Conservation (phyloP, 169 alveolate species). For the Eimeria sp. region DNA sequence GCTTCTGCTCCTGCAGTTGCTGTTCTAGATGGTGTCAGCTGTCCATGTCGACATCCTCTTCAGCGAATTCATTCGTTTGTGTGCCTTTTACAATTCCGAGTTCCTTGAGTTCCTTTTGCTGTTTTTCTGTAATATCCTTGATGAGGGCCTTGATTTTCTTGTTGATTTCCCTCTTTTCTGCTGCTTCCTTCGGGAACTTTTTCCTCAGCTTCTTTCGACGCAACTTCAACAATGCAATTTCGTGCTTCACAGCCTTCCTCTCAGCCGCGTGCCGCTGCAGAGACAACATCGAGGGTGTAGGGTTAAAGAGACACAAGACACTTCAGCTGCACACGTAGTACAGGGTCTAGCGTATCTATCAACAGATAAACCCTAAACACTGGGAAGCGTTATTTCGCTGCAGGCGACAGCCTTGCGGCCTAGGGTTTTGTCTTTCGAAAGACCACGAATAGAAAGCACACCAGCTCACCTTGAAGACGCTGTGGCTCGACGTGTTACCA, state of each 20-base stretch:
- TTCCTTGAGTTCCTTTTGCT: slow-evolving; percentile 35
- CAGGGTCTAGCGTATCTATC: neutral
- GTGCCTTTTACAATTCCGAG: neutral
- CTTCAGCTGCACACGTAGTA: neutral
- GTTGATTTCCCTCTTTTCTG: slow-evolving; percentile 51
- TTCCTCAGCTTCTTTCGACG: slow-evolving; percentile 38
- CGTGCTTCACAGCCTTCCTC: slow-evolving; percentile 47
- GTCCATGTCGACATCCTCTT: slow-evolving; percentile 57
- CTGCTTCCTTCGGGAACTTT: slow-evolving; percentile 50
- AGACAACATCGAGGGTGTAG: neutral
- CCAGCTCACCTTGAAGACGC: slow-evolving; percentile 54
- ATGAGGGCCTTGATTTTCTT: neutral
- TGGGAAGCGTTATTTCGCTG: neutral
- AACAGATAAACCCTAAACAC: slow-evolving; percentile 3
- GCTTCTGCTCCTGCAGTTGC: neutral
- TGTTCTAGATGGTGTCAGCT: neutral
- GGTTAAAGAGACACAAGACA: slow-evolving; percentile 7
- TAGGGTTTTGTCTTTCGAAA: slow-evolving; percentile 5
- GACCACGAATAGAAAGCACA: neutral
- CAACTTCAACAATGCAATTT: slow-evolving; percentile 36
- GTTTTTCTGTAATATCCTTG: slow-evolving; percentile 20
- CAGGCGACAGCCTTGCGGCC: neutral
- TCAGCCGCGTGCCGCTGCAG: slow-evolving; percentile 70
- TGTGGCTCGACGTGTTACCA: slow-evolving; percentile 26
- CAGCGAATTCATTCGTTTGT: neutral